Conservation (phyloP, 768 basidiomycete genomes). For the Trametes gibbosa region DNA sequence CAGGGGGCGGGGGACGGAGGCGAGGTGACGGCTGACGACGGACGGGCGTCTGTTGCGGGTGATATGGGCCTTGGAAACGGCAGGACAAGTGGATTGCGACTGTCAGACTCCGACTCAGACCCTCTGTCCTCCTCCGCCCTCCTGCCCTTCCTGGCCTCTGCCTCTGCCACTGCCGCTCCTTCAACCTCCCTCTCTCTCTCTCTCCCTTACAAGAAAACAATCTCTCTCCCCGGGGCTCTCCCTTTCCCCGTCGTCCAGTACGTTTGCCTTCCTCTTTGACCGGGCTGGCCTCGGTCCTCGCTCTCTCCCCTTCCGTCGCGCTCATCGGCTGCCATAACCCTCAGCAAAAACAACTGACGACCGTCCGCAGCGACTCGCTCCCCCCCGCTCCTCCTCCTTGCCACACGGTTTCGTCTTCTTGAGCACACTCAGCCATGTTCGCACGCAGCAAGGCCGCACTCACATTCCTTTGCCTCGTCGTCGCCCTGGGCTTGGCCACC, state of each 20-base stretch:
- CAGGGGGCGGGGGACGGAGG: neutral
- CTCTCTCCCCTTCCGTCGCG: neutral
- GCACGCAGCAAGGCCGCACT: slow-evolving; percentile 47
- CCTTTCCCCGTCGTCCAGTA: slow-evolving; percentile 16
- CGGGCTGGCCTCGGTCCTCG: slow-evolving; percentile 20
- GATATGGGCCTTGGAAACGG: slow-evolving; percentile 16
- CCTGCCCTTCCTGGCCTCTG: neutral
- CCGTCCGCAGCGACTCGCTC: slow-evolving; percentile 2
- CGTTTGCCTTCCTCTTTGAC: neutral
- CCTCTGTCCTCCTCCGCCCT: neutral
- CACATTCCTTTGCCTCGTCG: slow-evolving; percentile 62
- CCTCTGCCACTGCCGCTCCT: slow-evolving; percentile 17
- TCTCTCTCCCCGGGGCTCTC: slow-evolving; percentile 1
- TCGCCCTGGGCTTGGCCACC: slow-evolving; percentile 47
- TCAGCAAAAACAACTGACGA: slow-evolving; percentile 3
- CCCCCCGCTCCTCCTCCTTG: slow-evolving; percentile 3
- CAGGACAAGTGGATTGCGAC: neutral
- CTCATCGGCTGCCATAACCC: neutral
- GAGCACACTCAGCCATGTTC: slow-evolving; percentile 43
- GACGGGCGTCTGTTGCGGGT: slow-evolving; percentile 11
- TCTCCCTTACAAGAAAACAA: slow-evolving; percentile 12
- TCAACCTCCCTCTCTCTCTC: slow-evolving; percentile 9
- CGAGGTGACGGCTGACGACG: slow-evolving; percentile 5
- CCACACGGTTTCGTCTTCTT: slow-evolving; percentile 7
- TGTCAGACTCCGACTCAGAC: neutral